Base-by-base conservation (phyloP, 2,329 filamentous ascomycete genomes). In the Claviceps sp. region DNA sequence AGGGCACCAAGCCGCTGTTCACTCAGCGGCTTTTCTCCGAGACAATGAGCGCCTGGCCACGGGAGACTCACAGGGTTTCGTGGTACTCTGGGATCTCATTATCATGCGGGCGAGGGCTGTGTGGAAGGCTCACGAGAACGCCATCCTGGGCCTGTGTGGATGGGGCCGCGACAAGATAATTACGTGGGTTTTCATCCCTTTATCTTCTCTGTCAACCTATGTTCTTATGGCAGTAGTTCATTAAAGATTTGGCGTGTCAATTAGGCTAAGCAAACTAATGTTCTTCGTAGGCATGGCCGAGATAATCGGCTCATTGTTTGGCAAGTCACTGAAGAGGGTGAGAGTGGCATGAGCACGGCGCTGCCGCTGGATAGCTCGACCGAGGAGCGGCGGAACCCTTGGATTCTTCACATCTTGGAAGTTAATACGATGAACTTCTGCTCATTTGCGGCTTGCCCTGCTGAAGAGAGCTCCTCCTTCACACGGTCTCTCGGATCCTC, bases 351-450 rank as follows among this genome's bases (percentile, higher is more conserved):
- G 57, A 86, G 83, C 60, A 83, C 75, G 37, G 71, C 71, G 8
- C 71, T 94, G 13, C 91, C 91, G 0, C 76, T 91, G 36, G 87
- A 94, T 55, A 68, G 70, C 47, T 70, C 64, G 1, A 66, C 65
- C 30, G 68, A 66, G 46, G 66, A 65, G 48, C 76, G 70, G 56
- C 78, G 76, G 18, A 76, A 83, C 60, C 93, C 93, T 34, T 95
- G 88, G 89, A 71, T 96, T n/a, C 67, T 95, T 22, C 80, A 95
- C 66, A 78, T 87, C 4, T 71, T 98, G 5, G 75, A 86, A 5
- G 89, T 97, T 44, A 96, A 96, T 62, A 89, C 91, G 1, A 79
- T 97, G 70, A 98, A 97, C 63, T 98, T 97, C 65, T 98, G 93
- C 64, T 78, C 85, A 1, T 95, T 95, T 65, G 76, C 85, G 2